phyloP scores from a whole-genome alignment of 306 rosid genomes.

The Cucurbita ficifolia region DNA sequence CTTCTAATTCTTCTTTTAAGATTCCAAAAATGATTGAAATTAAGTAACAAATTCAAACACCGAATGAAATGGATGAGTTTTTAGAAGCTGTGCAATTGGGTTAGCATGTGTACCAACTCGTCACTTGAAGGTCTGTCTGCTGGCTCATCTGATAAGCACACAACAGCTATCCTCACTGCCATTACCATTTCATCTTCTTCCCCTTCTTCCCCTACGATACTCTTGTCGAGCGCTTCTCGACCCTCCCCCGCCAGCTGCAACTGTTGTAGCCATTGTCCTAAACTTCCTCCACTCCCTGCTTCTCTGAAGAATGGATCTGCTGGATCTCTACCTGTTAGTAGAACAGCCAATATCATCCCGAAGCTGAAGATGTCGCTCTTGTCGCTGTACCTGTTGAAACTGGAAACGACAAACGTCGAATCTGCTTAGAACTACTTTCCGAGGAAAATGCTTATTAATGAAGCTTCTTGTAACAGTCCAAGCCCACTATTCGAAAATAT shows the following conservation, averaged over 20 bases:
- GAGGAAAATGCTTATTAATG: neutral
- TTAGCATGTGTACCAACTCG: constrained; percentile 96
- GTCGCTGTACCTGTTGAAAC: constrained; percentile 61
- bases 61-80: neutral
- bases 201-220: constrained; percentile 68
- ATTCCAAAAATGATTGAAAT: neutral
- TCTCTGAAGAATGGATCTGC: constrained; percentile 75
- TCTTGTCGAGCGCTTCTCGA: constrained; percentile 68
- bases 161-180: constrained; percentile 90
- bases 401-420: neutral
- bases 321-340: constrained; percentile 71
- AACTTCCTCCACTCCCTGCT: constrained; percentile 60
- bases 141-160: constrained; percentile 77
- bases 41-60: neutral
- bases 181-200: constrained; percentile 97
- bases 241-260: constrained; percentile 80
- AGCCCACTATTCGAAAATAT: no score
- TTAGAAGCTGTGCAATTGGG: constrained; percentile 94
- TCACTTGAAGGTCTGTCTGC: constrained; percentile 93
- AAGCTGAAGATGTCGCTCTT: constrained; percentile 93
- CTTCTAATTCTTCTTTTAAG: neutral
- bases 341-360: constrained; percentile 70
- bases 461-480: neutral
- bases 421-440: neutral
- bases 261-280: constrained; percentile 73